phyloP scores from a whole-genome alignment of 1,284 basidiomycete species.

The Spongispora temasekensis region DNA sequence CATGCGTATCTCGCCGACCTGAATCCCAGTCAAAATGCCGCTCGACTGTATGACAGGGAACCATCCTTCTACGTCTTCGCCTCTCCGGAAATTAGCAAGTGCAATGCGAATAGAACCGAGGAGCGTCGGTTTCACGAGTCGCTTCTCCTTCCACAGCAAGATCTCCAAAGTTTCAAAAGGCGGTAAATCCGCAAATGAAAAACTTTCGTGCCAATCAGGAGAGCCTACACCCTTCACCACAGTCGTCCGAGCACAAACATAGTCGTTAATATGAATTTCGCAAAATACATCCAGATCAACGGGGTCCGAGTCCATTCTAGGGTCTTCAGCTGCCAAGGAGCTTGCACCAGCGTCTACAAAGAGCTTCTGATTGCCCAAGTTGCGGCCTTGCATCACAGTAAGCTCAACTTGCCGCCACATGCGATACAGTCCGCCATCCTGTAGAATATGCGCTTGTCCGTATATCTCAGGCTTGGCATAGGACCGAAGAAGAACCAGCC shows the following conservation, averaged over 20 bases:
- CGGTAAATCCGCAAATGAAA: conserved; percentile 70
- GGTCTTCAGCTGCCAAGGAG: conserved; percentile 35
- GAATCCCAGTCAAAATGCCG: conserved; percentile 50
- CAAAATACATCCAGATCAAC: conserved; percentile 70
- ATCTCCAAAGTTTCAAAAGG: conserved; percentile 70
- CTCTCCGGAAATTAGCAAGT: conserved; percentile 68
- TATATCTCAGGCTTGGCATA: conserved; percentile 78
- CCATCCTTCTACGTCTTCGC: conserved; percentile 78
- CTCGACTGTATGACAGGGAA: conserved; percentile 68
- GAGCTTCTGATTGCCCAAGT: conserved; percentile 53
- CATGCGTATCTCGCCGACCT: conserved; percentile 73
- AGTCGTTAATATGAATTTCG: conserved; percentile 65
- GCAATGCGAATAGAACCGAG: conserved; percentile 68
- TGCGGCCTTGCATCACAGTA: conserved; percentile 66
- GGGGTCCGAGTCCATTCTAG: conserved; percentile 47
- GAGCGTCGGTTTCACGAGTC: conserved; percentile 50
- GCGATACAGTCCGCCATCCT: conserved; percentile 74
- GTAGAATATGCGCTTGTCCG: conserved; percentile 55
- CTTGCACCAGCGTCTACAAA: conserved; percentile 28
- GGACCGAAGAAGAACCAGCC: conserved; percentile 74
- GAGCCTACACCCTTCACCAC: conserved; percentile 63
- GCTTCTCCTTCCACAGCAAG: conserved; percentile 67
- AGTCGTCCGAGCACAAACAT: conserved; percentile 69
- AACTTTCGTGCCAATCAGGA: conserved; percentile 78
- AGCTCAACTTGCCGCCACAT: conserved; percentile 83